Evolutionary conservation across 768 basidiomycete genomes (phyloP).

Genomic region (Lactarius akahatsu): DNA sequence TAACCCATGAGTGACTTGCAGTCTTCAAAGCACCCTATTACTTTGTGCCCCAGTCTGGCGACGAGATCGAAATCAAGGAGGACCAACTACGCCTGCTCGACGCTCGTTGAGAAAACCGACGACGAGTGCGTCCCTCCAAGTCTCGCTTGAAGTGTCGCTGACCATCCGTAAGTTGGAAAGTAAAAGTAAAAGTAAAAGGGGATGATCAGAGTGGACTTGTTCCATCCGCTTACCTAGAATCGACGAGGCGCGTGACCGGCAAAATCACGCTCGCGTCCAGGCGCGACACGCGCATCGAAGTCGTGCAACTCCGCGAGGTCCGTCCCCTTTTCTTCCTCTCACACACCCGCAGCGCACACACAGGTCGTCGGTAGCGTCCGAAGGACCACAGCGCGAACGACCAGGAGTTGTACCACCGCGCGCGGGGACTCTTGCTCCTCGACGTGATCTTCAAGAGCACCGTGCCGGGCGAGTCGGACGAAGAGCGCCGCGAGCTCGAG

Average conservation of each 20-base stretch:
- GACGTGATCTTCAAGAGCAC: slow-evolving; percentile 89
- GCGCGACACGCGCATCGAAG: slow-evolving; percentile 95
- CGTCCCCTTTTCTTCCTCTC: slow-evolving; percentile 19
- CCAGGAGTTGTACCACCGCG: slow-evolving; percentile 69
- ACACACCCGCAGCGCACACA: background rate
- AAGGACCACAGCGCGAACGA: slow-evolving; percentile 78
- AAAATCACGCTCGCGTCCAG: slow-evolving; percentile 97
- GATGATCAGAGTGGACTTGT: slow-evolving; percentile 76
- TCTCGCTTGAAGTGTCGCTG: slow-evolving; percentile 14
- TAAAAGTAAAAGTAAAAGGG: slow-evolving; percentile 65
- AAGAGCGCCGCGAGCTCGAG: slow-evolving; percentile 92
- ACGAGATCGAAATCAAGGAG: slow-evolving; percentile 88
- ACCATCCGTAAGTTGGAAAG: slow-evolving; percentile 72
- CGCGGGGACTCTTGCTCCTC: slow-evolving; percentile 81
- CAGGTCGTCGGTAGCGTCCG: slow-evolving; percentile 77
- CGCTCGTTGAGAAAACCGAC: slow-evolving; percentile 86
- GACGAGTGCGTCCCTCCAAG: slow-evolving; percentile 65
- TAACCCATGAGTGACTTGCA: slow-evolving; percentile 57
- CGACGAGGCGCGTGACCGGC: slow-evolving; percentile 80
- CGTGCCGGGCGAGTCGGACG: slow-evolving; percentile 85
- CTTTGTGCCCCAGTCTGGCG: slow-evolving; percentile 85
- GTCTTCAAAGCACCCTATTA: slow-evolving; percentile 94
- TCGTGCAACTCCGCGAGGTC: slow-evolving; percentile 82
- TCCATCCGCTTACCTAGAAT: slow-evolving; percentile 85
- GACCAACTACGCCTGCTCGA: slow-evolving; percentile 81